Evolutionary conservation across 441 rosid genomes (phyloP), one percentile per base, ranked within the genome.

Genomic region (Pelargonium fulgidum): DNA sequence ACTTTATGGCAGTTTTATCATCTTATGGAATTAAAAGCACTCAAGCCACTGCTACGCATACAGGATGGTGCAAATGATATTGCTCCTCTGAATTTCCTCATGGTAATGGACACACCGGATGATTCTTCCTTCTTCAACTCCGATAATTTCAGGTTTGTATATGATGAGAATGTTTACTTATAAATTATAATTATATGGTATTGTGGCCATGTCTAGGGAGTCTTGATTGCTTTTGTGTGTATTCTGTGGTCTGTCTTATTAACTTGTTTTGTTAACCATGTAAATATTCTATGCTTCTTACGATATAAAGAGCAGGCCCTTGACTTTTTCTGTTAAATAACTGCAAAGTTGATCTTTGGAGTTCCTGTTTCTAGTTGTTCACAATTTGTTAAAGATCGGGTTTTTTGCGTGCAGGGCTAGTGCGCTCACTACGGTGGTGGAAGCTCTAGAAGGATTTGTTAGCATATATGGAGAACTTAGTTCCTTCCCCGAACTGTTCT

Each of bases 401-500:
- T 16, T 22, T 17, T n/a, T 68, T 36, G n/a, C 3, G 69, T 56
- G 66, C 87, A 93, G 97, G 85, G 95, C 87, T 47, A 82, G 92
- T 39, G 71, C 81, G 72, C 78, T 93, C 74, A 66, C 83, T 56
- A 81, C 84, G 39, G 73, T 82, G 66, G 65, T 77, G 16, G 95
- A 88, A 80, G 89, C 88, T 65, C 72, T 91, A 47, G 71, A 69
- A 39, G 92, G 90, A 61, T 89, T 85, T 71, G 81, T 87, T 54
- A 82, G 83, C 70, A 74, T 74, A 65, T 77, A 82, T 73, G 76
- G 75, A 67, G 87, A 70, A 65, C 74, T 93, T 64, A 87, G 73
- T 77, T 89, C 96, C 14, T 93, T 91, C 63, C 89, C 93, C 7
- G 95, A 89, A 79, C 76, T 86, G 10, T 93, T 91, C 81, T 66